Base-by-base conservation (phyloP, 805 yeast species). In the Saturnispora galanensis region DNA sequence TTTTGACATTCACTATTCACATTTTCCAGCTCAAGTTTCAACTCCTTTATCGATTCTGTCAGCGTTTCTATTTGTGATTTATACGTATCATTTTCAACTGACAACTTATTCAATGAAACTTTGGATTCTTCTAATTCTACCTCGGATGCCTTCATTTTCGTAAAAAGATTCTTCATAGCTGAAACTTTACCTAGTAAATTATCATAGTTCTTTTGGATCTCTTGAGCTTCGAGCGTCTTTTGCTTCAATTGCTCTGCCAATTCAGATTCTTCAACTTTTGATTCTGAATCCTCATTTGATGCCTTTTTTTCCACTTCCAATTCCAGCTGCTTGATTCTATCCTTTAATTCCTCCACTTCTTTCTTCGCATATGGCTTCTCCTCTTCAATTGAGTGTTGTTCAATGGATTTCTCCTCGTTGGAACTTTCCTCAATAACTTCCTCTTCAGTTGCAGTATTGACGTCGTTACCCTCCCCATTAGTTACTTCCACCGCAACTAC, bases 141-240 rank as follows among this genome's bases (percentile, higher is more conserved):
- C 55, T 83, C 81, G 0, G 86, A 67, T 46, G 76, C 81, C 56
- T 83, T 81, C 85, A 83, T 81, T 51, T 84, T 83, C 34, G 65
- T 69, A 59, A 84, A 84, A 2, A 84, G 73, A 1, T 80, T 66
- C 52, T 82, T 84, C 90, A 84, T 83, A 2, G 84, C 74, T 1
- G 86, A 74, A 13, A 84, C 59, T 57, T 81, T 71, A 50, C 75
- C 76, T 47, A 84, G 60, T 30, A 84, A 61, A 4, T 73, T 67
- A 48, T 81, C 81, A 55, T 83, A 81, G 50, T 78, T 77, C 1
- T 69, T 66, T 52, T 80, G 77, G 28, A 74, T 68, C 29, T 73
- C 70, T 40, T 74, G 81, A 45, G 81, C 70, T 53, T 81, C 86
- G 31, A 67, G 64, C 29, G 66, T 68, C 26, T 66, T 58, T 34